Base-by-base conservation (phyloP, 371 early-diverging fungal species). In the Astathelohania contejeani region DNA sequence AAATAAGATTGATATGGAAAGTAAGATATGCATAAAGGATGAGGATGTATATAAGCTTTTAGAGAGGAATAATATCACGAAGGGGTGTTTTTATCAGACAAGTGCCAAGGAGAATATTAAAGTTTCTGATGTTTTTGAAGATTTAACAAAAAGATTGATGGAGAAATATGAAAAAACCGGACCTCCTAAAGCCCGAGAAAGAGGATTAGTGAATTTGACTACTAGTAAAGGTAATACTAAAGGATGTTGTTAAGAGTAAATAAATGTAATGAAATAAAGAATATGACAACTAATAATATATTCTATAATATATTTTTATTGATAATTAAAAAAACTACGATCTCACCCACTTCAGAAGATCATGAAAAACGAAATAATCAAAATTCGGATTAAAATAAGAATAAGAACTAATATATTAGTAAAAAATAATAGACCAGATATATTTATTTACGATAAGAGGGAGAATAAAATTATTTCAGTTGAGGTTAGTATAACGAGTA, bases 1-100 rank as follows among this genome's bases (percentile, higher is more conserved):
- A 52, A 98, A 98, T 80, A 93, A 94, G 74, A 82, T 86, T 67
- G 93, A 93, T 77, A 79, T 86, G 74, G 80, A 77, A 56, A 84
- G 81, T 44, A 85, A 87, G 72, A 82, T 87, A 75, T 83, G 80
- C 58, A 79, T 78, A 12, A 72, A 74, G 1, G 71, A 72, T 49
- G 71, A 78, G 16, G 67, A 76, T 16, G 79, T 81, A 1, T 73
- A 76, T 23, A 26, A 44, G 16, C 62, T 74, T 56, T 48, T 70
- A 28, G 46, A 39, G 1, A 39, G 56, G 18, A 24, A 63, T 44
- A 39, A 49, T 3, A 68, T 63, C 9, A 24, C 29, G 10, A 58
- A 53, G 27, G 44, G 44, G 6, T 19, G 29, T 40, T 68, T 60
- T 55, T 29, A 32, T 35, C 51, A 60, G 46, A 57, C 57, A 2